Percentiles rank a stretch among this genome's conserved stretches.
These are phyloP conservation scores for Quercus gilva DNA, from an alignment of 306 rosid genomes.

Conservation along the genomic window DNA sequence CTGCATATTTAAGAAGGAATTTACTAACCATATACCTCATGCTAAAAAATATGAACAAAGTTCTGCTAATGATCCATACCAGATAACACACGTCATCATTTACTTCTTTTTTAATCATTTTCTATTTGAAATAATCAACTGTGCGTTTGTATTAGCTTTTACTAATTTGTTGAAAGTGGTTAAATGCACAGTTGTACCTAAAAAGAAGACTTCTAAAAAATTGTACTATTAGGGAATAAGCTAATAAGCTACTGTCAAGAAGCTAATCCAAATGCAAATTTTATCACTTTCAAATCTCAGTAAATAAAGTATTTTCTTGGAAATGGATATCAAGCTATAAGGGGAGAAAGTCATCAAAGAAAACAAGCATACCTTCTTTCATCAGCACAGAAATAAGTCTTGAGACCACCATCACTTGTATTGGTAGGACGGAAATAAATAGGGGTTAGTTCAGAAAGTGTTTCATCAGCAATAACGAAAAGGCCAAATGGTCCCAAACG, in stretches of 20 bases:
- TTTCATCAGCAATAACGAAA: slow-evolving; percentile 64
- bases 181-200: background rate
- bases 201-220: background rate
- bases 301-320: no score
- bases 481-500: slow-evolving; percentile 78
- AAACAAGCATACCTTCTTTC: slow-evolving; percentile 52
- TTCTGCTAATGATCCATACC: no score
- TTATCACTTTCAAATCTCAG: no score
- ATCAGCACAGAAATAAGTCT: slow-evolving; percentile 69
- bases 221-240: no score
- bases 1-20: no score
- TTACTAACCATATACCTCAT: no score
- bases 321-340: background rate
- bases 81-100: background rate
- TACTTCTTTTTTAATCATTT: background rate
- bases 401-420: slow-evolving; percentile 22
- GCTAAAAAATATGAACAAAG: no score
- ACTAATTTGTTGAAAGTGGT: no score
- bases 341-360: background rate
- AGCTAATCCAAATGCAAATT: no score
- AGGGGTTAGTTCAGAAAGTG: slow-evolving; percentile 75
- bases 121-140: background rate
- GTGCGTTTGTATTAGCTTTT: no score
- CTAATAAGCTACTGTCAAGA: no score
- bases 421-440: slow-evolving; percentile 51